These are phyloP conservation scores for Russula earlei DNA, from an alignment of 768 basidiomycete genomes.

Conservation along the genomic window DNA sequence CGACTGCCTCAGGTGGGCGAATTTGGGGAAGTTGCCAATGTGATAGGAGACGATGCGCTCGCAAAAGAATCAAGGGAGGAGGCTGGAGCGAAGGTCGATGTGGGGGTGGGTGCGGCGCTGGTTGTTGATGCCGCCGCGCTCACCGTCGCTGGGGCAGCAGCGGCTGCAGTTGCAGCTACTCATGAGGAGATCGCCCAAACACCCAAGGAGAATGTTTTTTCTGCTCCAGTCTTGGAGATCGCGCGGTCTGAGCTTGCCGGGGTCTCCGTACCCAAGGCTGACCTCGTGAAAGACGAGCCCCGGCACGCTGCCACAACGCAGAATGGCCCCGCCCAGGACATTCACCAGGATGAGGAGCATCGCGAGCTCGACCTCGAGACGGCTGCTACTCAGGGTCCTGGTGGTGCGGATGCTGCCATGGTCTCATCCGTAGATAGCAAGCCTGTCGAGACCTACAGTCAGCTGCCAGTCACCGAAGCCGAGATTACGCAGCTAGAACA, in stretches of 20 bases:
- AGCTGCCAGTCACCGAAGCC: constrained; percentile 1
- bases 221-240: constrained; percentile 17
- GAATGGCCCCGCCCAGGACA: constrained; percentile 4
- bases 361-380: neutral
- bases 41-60: constrained; percentile 18
- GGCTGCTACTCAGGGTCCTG: neutral
- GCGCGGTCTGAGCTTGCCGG: constrained; percentile 10
- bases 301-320: neutral
- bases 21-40: constrained; percentile 52
- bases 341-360: neutral
- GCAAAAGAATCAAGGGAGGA: constrained; percentile 14
- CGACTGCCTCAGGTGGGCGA: constrained; percentile 45
- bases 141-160: constrained; percentile 11
- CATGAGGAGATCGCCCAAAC: neutral
- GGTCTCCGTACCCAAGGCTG: constrained; percentile 16
- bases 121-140: constrained; percentile 20
- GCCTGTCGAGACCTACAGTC: constrained; percentile 20
- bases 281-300: constrained; percentile 15
- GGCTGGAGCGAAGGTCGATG: neutral
- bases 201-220: constrained; percentile 15
- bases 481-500: neutral
- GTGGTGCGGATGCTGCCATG: constrained; percentile 1
- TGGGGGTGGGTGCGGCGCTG: neutral
- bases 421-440: constrained; percentile 28
- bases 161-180: neutral